A percentile compares a stretch with the other conserved stretches of the same genome.
These are phyloP conservation scores for Metschnikowia picachoensis DNA, from an alignment of 805 yeast species.

Conservation along the genomic window DNA sequence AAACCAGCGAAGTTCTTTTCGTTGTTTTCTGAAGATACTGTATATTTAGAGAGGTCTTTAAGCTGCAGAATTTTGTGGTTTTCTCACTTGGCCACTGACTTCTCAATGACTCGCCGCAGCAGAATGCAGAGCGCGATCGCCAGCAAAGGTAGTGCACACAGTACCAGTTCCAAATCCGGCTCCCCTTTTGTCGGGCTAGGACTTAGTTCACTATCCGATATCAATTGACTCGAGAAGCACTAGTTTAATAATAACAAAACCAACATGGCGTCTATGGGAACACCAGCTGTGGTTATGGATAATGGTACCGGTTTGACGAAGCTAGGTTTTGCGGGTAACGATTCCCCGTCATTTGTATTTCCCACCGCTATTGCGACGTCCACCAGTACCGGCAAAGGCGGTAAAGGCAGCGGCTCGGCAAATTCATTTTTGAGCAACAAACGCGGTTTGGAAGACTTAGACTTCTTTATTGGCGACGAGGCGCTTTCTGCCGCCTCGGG, in stretches of 20 bases:
- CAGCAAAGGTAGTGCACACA: conserved; percentile 10
- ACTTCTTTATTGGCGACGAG: conserved; percentile 93
- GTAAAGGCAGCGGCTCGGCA: conserved; percentile 33
- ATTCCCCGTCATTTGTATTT: conserved; percentile 93
- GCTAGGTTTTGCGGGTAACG: conserved; percentile 97
- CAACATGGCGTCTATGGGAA: conserved; percentile 43
- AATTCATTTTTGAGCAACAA: conserved; percentile 54
- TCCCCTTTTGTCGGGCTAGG: conserved; percentile 3
- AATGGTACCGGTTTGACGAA: conserved; percentile 98
- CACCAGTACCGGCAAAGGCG: conserved; percentile 38
- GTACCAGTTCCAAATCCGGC: background rate
- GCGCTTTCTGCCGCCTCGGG: conserved; percentile 91
- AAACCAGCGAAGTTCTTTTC: too few relatives aligned
- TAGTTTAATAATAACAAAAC: background rate
- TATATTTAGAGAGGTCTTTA: too few relatives aligned
- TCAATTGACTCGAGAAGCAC: background rate
- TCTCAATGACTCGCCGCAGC: conserved; percentile 1
- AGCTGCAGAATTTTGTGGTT: too few relatives aligned
- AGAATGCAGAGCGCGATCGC: conserved; percentile 5
- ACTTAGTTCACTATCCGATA: background rate
- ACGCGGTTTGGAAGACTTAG: conserved; percentile 90
- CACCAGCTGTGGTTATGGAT: conserved; percentile 97
- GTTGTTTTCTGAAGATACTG: too few relatives aligned
- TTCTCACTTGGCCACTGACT: background rate
- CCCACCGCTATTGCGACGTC: conserved; percentile 96